Conservation (phyloP, 176 grass and related monocot species). For the Raddia distichophylla region DNA sequence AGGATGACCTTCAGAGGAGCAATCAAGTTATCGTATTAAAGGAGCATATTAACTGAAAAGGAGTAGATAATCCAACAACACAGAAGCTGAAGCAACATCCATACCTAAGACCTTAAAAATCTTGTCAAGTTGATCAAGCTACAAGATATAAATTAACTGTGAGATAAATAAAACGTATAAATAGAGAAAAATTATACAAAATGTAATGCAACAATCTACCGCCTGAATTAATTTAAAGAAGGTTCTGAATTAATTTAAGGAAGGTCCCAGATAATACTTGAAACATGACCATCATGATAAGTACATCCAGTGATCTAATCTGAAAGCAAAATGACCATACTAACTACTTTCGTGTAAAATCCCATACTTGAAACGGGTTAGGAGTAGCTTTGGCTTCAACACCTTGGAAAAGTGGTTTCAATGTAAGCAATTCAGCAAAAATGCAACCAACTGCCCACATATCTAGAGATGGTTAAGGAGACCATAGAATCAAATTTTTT, state of each 20-base stretch:
- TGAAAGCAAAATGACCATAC: constrained; percentile 21
- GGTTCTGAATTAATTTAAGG: constrained; percentile 10
- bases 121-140: constrained; percentile 99
- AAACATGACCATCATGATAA: constrained; percentile 16
- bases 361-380: constrained; percentile 94
- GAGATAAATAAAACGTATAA: constrained; percentile 47
- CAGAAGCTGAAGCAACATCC: constrained; percentile 31
- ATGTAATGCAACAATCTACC: constrained; percentile 7
- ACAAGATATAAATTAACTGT: constrained; percentile 50
- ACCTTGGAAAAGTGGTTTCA: constrained; percentile 99
- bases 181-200: constrained; percentile 14
- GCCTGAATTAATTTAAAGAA: constrained; percentile 17
- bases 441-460: constrained; percentile 99
- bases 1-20: constrained; percentile 78
- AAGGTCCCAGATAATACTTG: constrained; percentile 7
- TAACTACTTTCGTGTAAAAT: constrained; percentile 34
- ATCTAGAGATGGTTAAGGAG: constrained; percentile 72
- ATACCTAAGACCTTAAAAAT: constrained; percentile 99
- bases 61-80: constrained; percentile 21
- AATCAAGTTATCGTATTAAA: constrained; percentile 30
- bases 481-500: background rate
- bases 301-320: background rate
- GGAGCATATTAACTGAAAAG: constrained; percentile 2
- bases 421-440: constrained; percentile 95
- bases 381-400: constrained; percentile 92